Evolutionary conservation across 2,329 filamentous ascomycete genomes (phyloP).

Genomic region (Trichoderma sp.): DNA sequence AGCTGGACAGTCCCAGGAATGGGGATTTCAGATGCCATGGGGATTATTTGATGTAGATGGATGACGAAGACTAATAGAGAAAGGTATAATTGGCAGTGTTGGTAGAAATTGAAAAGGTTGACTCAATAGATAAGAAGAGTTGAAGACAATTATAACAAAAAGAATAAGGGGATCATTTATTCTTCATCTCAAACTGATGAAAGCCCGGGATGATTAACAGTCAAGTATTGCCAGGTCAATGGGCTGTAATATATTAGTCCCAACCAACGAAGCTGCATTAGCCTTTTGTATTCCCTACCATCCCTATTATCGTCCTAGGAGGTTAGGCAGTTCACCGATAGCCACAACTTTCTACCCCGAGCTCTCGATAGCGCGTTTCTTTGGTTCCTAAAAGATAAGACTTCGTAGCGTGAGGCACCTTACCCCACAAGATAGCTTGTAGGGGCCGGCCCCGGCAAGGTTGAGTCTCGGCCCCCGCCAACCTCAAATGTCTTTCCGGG

Average conservation of each 20-base stretch:
- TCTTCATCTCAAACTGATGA: background rate
- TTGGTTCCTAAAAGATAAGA: background rate
- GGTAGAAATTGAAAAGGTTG: background rate
- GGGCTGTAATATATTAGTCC: background rate
- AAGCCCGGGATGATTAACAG: background rate
- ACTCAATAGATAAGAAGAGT: background rate
- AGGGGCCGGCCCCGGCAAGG: background rate
- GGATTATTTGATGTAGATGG: background rate
- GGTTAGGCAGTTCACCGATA: background rate
- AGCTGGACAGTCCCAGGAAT: constrained; percentile 45
- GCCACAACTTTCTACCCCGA: background rate
- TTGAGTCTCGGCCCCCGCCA: background rate
- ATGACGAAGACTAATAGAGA: background rate
- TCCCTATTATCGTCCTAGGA: background rate
- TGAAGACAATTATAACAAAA: background rate
- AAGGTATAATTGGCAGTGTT: background rate
- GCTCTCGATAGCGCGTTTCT: background rate
- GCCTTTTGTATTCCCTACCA: background rate
- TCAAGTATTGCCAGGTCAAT: background rate
- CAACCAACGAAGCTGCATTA: background rate
- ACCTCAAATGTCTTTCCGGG: background rate
- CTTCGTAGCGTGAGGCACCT: background rate
- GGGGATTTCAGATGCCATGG: background rate
- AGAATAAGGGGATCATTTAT: background rate
- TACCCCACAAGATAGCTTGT: background rate